phyloP scores from a whole-genome alignment of 2,329 filamentous ascomycete species.

The Penicillium rolfsii region DNA sequence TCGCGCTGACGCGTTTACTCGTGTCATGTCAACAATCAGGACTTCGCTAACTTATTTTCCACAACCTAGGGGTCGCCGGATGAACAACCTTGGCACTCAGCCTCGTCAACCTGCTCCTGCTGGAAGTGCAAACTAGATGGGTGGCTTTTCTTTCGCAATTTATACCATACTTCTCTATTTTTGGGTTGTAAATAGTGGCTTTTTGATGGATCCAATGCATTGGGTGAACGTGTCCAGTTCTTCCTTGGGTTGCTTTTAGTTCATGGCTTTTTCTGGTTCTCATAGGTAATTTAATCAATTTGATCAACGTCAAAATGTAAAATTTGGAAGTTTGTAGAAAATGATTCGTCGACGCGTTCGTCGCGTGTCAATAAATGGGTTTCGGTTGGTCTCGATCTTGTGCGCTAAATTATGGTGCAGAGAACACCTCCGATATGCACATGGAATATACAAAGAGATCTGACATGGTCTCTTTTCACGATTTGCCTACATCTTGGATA shows the following conservation, averaged over 20 bases:
- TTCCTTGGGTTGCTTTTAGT: not conserved
- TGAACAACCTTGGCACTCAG: slow-evolving; percentile 20
- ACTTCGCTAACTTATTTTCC: slow-evolving; percentile 8
- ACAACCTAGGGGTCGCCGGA: slow-evolving; percentile 33
- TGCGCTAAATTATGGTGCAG: no score
- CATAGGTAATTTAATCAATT: slow-evolving; percentile 10
- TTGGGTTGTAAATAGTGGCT: slow-evolving; percentile 41
- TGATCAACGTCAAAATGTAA: not conserved
- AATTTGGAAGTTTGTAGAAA: no score
- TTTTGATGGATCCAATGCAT: slow-evolving; percentile 24
- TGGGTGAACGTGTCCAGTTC: slow-evolving; percentile 14
- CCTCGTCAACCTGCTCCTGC: slow-evolving; percentile 24
- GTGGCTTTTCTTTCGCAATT: slow-evolving; percentile 4
- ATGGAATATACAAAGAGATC: no score
- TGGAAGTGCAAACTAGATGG: slow-evolving; percentile 29
- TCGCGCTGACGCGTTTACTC: not conserved
- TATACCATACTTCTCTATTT: slow-evolving; percentile 18
- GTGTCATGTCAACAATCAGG: not conserved
- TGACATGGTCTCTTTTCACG: no score
- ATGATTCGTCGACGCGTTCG: not conserved
- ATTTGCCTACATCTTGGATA: no score
- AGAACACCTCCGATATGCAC: no score
- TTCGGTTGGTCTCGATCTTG: no score
- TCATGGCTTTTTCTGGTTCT: slow-evolving; percentile 5
- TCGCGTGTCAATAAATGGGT: not conserved